Evolutionary conservation across 345 rosid species (phyloP).

Genomic region (Rhodamnia rubescens): DNA sequence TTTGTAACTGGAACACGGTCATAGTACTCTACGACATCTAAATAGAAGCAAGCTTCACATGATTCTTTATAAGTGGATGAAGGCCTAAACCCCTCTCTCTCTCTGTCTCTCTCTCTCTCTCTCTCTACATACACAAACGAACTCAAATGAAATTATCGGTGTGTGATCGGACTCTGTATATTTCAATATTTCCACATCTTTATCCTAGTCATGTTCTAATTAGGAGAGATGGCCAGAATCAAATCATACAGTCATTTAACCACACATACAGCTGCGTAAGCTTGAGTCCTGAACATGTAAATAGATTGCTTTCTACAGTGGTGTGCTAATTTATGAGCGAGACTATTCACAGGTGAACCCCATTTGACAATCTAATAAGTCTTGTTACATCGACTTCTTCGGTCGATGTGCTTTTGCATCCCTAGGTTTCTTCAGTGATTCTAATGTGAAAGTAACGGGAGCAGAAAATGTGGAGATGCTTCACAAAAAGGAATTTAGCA

Average conservation of each 20-base stretch:
- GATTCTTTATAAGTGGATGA: too few species aligned
- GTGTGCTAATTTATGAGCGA: neutral
- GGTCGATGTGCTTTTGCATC: neutral
- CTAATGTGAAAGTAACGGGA: neutral
- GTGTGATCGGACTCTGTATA: neutral
- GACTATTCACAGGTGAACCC: neutral
- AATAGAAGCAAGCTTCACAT: neutral
- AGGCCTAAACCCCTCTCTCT: too few species aligned
- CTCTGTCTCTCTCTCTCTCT: too few species aligned
- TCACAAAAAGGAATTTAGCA: neutral
- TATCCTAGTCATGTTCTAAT: neutral
- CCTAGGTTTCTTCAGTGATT: neutral
- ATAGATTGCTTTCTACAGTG: neutral
- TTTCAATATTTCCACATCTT: neutral
- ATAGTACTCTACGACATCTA: neutral
- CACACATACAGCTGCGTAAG: neutral
- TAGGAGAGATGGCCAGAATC: neutral
- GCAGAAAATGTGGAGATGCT: neutral
- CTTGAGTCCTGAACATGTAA: neutral
- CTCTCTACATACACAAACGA: too few species aligned
- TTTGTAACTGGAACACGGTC: neutral
- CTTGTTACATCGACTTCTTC: neutral
- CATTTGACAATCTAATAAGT: neutral
- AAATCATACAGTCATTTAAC: neutral
- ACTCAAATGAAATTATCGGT: neutral